Evolutionary conservation across 345 rosid species (phyloP).

Genomic region (Citrus sp.): DNA sequence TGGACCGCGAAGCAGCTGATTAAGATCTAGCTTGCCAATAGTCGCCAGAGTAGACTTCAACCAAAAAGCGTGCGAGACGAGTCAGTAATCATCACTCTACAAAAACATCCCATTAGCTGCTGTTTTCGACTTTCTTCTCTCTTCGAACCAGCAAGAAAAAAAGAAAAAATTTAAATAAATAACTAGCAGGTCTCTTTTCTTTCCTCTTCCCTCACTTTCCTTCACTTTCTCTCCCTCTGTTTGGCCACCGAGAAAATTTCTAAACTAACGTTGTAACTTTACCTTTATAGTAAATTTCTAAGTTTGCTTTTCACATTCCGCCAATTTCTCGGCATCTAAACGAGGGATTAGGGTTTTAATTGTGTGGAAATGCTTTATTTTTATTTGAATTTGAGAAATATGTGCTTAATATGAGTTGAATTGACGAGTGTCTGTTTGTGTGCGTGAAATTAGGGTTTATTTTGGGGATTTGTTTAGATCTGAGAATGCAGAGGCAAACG

Average conservation of each 20-base stretch:
- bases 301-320: not conserved
- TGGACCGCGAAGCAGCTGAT: not conserved
- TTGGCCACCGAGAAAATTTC: constrained; percentile 1
- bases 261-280: not conserved
- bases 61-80: not conserved
- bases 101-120: not conserved
- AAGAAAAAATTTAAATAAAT: not conserved
- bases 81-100: not conserved
- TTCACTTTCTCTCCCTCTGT: not conserved
- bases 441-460: constrained; percentile 25
- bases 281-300: not conserved
- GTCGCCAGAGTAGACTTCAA: constrained; percentile 24
- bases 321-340: not conserved
- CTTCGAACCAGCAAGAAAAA: not conserved
- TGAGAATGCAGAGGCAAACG: constrained; percentile 43
- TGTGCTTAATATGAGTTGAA: constrained; percentile 1
- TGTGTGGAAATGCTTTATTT: not conserved
- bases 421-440: constrained; percentile 3
- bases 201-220: not conserved
- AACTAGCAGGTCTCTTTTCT: not conserved
- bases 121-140: constrained; percentile 1
- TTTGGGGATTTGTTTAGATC: constrained; percentile 9
- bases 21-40: not conserved
- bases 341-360: not conserved
- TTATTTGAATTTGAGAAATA: not conserved